Base-by-base conservation (phyloP, 495 filamentous ascomycete species). In the Annulohypoxylon stygium region DNA sequence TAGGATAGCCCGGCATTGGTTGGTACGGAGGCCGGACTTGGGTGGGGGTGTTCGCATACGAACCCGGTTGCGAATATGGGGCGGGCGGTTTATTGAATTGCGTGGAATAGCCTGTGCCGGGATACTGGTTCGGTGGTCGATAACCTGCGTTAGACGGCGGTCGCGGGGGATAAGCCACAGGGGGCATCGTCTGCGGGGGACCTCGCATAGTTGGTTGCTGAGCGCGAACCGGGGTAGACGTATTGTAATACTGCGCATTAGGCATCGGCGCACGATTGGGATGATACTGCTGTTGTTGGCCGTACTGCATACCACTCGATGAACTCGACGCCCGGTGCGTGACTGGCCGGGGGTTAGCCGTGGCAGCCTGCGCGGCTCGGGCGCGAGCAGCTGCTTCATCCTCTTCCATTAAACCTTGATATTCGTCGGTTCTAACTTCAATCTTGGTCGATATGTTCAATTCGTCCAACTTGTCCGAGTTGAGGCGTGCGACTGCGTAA, bases 401-500 rank as follows among this genome's bases (percentile, higher is more conserved):
- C 77, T 94, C 93, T 76, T 97, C 94, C 91, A 97, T 92, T 12
- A 90, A 89, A 3, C 95, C 95, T 59, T 85, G 87, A 70, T 92
- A 92, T 75, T 92, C 88, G 45, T 89, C 90, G 25, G 83, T 89
- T 37, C 91, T 88, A 55, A 95, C 75, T 65, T 93, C 80, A 33
- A 97, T 88, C 82, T 90, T 93, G n/a, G 89, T 91, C 80, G 92
- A 95, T 76, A 98, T 89, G 63, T 90, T 92, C 10, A 98, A 83
- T 20, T 93, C 92, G 4, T 88, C 92, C 8, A 97, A 80, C 78
- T 93, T 92, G 75, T 97, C 92, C 37, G 93, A 92, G 76, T 97
- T 88, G 53, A 97, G 82, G 72, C 95, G 95, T 5, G 95, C 89
- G 54, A 98, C 90, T 8, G 93, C 92, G 78, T 93, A 94, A 8